Evolutionary conservation across 768 basidiomycete genomes (phyloP).

Genomic region (Tephrocybe sp.): DNA sequence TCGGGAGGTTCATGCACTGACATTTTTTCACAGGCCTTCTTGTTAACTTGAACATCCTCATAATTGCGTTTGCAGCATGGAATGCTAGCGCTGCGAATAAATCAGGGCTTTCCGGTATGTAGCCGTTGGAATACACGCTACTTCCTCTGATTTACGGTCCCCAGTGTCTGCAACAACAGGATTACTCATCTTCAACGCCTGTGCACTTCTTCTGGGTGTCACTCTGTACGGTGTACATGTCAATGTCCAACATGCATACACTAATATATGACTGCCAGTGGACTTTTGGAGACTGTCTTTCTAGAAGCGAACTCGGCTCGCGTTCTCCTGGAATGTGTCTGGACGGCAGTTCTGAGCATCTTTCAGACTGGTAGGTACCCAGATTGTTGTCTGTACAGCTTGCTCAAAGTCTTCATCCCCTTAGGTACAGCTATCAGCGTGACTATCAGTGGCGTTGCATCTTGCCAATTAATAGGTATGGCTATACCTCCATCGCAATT

Average conservation of each 20-base stretch:
- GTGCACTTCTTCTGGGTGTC: slow-evolving; percentile 32
- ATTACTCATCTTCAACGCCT: slow-evolving; percentile 47
- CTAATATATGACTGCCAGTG: slow-evolving; percentile 19
- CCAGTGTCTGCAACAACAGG: slow-evolving; percentile 46
- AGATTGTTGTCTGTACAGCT: neutral
- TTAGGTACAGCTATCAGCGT: slow-evolving; percentile 48
- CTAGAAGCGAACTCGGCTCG: slow-evolving; percentile 35
- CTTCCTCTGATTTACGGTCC: neutral
- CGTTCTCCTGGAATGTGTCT: slow-evolving; percentile 52
- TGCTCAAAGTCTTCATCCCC: neutral
- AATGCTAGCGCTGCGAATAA: slow-evolving; percentile 40
- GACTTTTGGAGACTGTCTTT: slow-evolving; percentile 34
- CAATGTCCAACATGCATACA: neutral
- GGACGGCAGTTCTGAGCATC: slow-evolving; percentile 47
- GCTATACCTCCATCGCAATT: neutral
- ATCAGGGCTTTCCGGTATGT: slow-evolving; percentile 32
- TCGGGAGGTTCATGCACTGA: neutral
- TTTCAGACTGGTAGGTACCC: slow-evolving; percentile 47
- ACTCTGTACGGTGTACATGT: slow-evolving; percentile 26
- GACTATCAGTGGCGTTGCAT: slow-evolving; percentile 39
- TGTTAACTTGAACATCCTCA: slow-evolving; percentile 46
- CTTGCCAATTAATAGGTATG: slow-evolving; percentile 31
- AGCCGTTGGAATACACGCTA: neutral
- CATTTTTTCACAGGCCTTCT: slow-evolving; percentile 38
- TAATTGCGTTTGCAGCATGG: slow-evolving; percentile 58